Percentiles rank a stretch among this genome's conserved stretches.
These are phyloP conservation scores for Ilyonectria mors-panacis DNA, from an alignment of 2,329 filamentous ascomycete genomes.

Conservation along the genomic window DNA sequence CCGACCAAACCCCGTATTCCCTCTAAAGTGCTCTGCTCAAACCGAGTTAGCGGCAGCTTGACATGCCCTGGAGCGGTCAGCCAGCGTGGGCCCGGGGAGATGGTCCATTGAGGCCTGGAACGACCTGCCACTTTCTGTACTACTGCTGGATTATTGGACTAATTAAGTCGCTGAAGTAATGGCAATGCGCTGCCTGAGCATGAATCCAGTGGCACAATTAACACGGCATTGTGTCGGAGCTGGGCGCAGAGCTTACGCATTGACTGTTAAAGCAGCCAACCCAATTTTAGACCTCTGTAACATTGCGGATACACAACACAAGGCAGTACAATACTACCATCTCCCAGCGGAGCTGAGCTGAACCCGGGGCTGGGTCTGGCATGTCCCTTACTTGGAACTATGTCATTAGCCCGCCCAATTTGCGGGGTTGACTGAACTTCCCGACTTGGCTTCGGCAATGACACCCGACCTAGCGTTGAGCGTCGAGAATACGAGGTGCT, in stretches of 20 bases:
- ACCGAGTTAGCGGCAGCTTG: slow-evolving; percentile 4
- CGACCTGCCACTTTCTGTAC: not conserved
- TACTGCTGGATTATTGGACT: not conserved
- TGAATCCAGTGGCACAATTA: not conserved
- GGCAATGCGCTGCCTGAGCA: not conserved
- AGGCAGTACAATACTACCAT: not conserved
- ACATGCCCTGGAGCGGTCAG: not conserved
- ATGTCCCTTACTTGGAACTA: not conserved
- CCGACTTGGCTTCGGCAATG: slow-evolving; percentile 14
- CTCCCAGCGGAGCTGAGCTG: not conserved
- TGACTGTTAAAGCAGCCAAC: not conserved
- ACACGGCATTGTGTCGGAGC: not conserved
- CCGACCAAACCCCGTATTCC: not conserved
- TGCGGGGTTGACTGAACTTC: slow-evolving; percentile 16
- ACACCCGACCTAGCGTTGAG: not conserved
- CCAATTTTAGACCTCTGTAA: not conserved
- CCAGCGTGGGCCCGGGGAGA: not conserved
- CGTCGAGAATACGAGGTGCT: slow-evolving; percentile 5
- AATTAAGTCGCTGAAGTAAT: not conserved
- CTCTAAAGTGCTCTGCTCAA: not conserved
- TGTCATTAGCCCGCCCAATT: not conserved
- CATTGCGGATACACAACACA: not conserved
- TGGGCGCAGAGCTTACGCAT: not conserved
- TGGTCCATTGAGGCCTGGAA: not conserved
- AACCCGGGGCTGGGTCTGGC: not conserved